A percentile compares a stretch with the other conserved stretches of the same genome.
Conservation (phyloP, 805 yeast species). For the Spathaspora passalidarum region DNA sequence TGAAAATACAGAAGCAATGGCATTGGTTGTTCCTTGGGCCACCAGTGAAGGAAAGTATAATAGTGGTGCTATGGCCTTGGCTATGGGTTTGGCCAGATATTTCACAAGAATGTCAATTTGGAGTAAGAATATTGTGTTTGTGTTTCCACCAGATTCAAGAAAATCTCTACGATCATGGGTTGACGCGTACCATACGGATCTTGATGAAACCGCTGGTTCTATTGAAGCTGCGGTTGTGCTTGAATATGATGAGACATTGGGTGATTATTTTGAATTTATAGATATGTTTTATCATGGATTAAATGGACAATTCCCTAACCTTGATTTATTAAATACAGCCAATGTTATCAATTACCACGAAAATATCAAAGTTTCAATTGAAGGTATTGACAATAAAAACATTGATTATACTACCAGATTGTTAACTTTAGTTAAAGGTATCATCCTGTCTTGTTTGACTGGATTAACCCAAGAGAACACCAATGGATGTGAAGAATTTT, state of each 20-base stretch:
- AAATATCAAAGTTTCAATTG: constrained; percentile 65
- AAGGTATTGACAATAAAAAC: constrained; percentile 44
- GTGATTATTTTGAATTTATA: constrained; percentile 68
- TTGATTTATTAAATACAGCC: constrained; percentile 84
- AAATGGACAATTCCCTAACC: constrained; percentile 93
- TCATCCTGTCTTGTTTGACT: constrained; percentile 64
- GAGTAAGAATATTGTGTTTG: constrained; percentile 91
- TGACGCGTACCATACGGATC: constrained; percentile 81
- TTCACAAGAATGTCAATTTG: constrained; percentile 85
- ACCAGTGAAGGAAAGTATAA: constrained; percentile 60
- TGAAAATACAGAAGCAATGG: constrained; percentile 94
- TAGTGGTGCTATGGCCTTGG: constrained; percentile 75
- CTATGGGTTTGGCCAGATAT: constrained; percentile 72
- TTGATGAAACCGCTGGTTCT: constrained; percentile 89
- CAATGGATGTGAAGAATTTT: constrained; percentile 84
- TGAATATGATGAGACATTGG: constrained; percentile 61
- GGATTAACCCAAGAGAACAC: constrained; percentile 57
- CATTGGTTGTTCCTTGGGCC: constrained; percentile 83
- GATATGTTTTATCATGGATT: constrained; percentile 83
- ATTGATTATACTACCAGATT: constrained; percentile 50
- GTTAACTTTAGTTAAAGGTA: constrained; percentile 57
- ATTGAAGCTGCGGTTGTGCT: constrained; percentile 86
- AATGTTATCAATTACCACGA: constrained; percentile 74
- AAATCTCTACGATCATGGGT: constrained; percentile 83
- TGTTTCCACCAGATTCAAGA: constrained; percentile 71